Conservation (phyloP, 495 filamentous ascomycete species). For the Cercophora newfieldiana region DNA sequence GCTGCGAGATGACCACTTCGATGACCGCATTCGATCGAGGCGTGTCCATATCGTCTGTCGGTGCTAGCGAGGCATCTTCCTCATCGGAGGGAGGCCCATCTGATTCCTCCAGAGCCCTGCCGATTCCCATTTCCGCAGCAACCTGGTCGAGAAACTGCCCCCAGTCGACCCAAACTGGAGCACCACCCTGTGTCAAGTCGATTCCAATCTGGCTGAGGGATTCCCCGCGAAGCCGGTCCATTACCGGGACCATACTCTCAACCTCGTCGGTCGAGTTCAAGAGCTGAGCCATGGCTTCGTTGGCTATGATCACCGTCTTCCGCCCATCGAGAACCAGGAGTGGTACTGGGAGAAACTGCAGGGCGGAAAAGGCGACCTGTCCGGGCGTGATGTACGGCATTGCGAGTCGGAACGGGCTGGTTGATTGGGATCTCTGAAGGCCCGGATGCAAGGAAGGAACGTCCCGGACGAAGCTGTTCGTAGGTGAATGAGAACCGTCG, state of each 20-base stretch:
- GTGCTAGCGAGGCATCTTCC: slow-evolving; percentile 3
- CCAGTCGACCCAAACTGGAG: slow-evolving; percentile 55
- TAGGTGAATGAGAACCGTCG: not conserved
- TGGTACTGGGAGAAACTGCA: slow-evolving; percentile 70
- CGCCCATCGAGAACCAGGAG: slow-evolving; percentile 59
- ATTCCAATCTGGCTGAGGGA: slow-evolving; percentile 61
- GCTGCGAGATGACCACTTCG: slow-evolving; percentile 55
- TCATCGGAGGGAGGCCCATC: slow-evolving; percentile 16
- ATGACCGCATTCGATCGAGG: slow-evolving; percentile 51
- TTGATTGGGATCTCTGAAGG: slow-evolving; percentile 21
- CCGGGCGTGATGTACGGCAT: slow-evolving; percentile 42
- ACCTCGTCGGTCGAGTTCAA: slow-evolving; percentile 43
- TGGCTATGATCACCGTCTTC: slow-evolving; percentile 67
- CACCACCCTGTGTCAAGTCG: slow-evolving; percentile 60
- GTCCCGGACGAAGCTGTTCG: not conserved
- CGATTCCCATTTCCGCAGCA: slow-evolving; percentile 45
- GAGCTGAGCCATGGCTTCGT: slow-evolving; percentile 68
- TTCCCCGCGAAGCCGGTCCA: slow-evolving; percentile 55
- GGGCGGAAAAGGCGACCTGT: slow-evolving; percentile 59
- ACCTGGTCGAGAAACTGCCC: slow-evolving; percentile 55
- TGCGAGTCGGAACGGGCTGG: slow-evolving; percentile 39
- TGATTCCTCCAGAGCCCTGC: slow-evolving; percentile 12
- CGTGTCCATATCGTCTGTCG: slow-evolving; percentile 15
- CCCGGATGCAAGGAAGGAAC: not conserved
- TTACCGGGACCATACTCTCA: slow-evolving; percentile 30